Conservation (phyloP, 2,329 filamentous ascomycete genomes). For the Ascochyta koolunga region DNA sequence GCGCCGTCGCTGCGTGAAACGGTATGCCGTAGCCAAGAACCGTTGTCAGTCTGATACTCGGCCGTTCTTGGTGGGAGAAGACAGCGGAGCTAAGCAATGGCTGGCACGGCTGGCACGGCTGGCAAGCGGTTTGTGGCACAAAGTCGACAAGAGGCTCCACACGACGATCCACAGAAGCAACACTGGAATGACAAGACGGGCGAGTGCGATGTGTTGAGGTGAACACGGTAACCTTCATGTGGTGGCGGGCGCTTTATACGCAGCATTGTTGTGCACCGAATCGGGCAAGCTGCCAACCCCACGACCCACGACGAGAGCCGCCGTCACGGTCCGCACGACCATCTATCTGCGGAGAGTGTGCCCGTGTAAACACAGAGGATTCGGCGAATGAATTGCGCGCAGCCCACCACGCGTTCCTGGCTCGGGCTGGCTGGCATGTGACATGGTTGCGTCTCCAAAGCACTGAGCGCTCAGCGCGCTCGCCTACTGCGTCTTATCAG, state of each 20-base stretch:
- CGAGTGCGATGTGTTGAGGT: slow-evolving; percentile 11
- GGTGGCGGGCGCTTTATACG: slow-evolving; percentile 16
- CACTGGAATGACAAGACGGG: slow-evolving; percentile 10
- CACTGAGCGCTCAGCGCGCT: slow-evolving; percentile 9
- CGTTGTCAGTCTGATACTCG: slow-evolving; percentile 13
- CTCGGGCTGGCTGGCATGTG: too few relatives aligned
- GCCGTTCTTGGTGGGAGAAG: slow-evolving; percentile 15
- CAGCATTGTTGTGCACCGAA: not conserved
- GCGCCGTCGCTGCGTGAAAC: slow-evolving; percentile 30
- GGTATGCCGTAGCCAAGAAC: slow-evolving; percentile 26
- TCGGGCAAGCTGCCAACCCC: slow-evolving; percentile 14
- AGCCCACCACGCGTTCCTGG: slow-evolving; percentile 12
- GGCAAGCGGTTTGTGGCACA: slow-evolving; percentile 13
- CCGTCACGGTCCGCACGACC: slow-evolving; percentile 6
- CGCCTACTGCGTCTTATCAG: too few relatives aligned
- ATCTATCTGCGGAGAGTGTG: slow-evolving; percentile 8
- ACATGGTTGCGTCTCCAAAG: slow-evolving; percentile 12
- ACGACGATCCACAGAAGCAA: slow-evolving; percentile 7
- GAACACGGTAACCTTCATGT: slow-evolving; percentile 11
- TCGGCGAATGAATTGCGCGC: slow-evolving; percentile 14
- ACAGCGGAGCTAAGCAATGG: slow-evolving; percentile 17
- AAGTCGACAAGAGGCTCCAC: slow-evolving; percentile 13
- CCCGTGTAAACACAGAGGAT: slow-evolving; percentile 3
- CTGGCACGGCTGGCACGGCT: too few relatives aligned
- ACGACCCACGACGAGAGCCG: not conserved